Evolutionary conservation across 163 green algal genomes (phyloP), one percentile per base, ranked within the genome.

Genomic region (Chloromonas sp.): DNA sequence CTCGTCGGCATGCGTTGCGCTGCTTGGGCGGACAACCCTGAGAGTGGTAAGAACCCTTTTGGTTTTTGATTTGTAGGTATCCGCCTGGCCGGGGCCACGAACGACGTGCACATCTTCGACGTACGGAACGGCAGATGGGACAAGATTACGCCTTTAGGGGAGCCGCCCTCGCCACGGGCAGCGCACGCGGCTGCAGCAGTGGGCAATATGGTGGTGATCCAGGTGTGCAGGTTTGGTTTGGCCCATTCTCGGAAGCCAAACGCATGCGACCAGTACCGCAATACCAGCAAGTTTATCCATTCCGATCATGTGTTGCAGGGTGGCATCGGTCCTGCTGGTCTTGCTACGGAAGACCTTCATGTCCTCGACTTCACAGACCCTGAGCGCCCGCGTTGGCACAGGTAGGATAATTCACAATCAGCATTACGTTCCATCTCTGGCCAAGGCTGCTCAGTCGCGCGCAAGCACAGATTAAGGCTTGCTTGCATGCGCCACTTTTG

Each of bases 201-300:
- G n/a, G 97, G 97, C 82, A 98, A 95, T 87, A 99, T 99, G 97
- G 95, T 99, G 1, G 97, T 99, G 1, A 93, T 99, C 74, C 96
- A 98, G 91, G 95, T 96, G 66, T 11, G 66, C 36, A 36, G 13
- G 70, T 15, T 70, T 85, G 81, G n/a, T 61, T 15, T 78, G 81
- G 61, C 81, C 58, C 14, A 59, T 60, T 15, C 36, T 60, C 8
- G 15, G 13, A 60, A 59, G 14, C n/a, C 14, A 13, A 60, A 58
- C 76, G 8, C 76, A 13, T 81, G 2, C 36, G 36, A 36, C 36
- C 36, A 36, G 36, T 36, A 36, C 36, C 36, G 36, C 36, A 36
- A 36, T 36, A 36, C 36, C 36, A 36, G 36, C 36, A 36, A 36
- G 36, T 36, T 36, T 36, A 36, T 36, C 36, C 36, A 36, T 36